Evolutionary conservation across 208 protist genomes (phyloP).

Genomic region (Wallacemonas sp.): DNA sequence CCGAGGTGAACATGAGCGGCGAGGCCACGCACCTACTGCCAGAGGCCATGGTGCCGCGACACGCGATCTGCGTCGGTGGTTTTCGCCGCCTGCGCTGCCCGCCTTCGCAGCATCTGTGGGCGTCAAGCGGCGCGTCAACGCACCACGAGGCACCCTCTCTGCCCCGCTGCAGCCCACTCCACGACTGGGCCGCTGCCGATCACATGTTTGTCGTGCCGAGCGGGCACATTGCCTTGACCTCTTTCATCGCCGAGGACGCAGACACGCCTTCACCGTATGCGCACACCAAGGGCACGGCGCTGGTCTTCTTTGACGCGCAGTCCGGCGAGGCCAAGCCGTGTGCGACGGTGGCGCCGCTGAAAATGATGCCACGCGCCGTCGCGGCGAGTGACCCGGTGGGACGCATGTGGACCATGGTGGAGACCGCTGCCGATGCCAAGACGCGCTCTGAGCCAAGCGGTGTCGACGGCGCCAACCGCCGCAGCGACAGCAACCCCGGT

Average conservation of each 20-base stretch:
- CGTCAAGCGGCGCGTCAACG: not conserved
- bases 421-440: slow-evolving; percentile 28
- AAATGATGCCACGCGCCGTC: slow-evolving; percentile 23
- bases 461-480: too few species aligned
- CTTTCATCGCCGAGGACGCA: slow-evolving; percentile 21
- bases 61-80: slow-evolving; percentile 51
- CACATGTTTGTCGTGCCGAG: slow-evolving; percentile 10
- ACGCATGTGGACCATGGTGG: slow-evolving; percentile 46
- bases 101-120: slow-evolving; percentile 13
- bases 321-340: slow-evolving; percentile 30
- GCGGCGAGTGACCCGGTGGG: slow-evolving; percentile 42
- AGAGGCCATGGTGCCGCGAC: slow-evolving; percentile 29
- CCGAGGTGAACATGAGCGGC: slow-evolving; percentile 9
- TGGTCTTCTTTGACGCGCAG: slow-evolving; percentile 46
- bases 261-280: slow-evolving; percentile 25
- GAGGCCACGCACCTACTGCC: slow-evolving; percentile 8
- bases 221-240: slow-evolving; percentile 20
- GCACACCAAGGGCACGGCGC: slow-evolving; percentile 28
- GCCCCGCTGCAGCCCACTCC: slow-evolving; percentile 25
- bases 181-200: slow-evolving; percentile 46
- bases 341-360: slow-evolving; percentile 4
- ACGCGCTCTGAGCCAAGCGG: slow-evolving; percentile 1
- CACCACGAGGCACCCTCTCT: not conserved
- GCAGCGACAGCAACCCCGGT: too few species aligned
- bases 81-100: slow-evolving; percentile 47